phyloP scores from a whole-genome alignment of 1,284 basidiomycete genomes.

The Ganoderma sp. region DNA sequence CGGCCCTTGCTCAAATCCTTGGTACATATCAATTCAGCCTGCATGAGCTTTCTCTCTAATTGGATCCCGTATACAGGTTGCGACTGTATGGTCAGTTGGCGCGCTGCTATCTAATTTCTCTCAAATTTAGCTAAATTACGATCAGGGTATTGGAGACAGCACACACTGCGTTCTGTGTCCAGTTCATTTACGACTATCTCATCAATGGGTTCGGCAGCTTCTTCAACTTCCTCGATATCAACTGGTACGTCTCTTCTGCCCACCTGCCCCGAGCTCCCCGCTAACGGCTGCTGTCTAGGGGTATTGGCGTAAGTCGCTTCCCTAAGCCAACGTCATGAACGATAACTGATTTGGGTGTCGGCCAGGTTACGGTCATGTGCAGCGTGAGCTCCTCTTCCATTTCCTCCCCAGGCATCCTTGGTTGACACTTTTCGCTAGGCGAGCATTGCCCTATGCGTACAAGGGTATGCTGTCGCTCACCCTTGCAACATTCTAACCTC shows the following conservation, averaged over 20 bases:
- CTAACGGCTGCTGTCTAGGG: conserved; percentile 9
- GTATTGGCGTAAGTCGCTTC: conserved; percentile 24
- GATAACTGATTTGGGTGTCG: conserved; percentile 2
- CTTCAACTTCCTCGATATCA: conserved; percentile 21
- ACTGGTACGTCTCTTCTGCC: conserved; percentile 19
- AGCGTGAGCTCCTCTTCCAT: conserved; percentile 21
- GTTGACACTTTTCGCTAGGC: conserved; percentile 16
- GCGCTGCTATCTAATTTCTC: not conserved
- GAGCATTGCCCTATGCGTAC: conserved; percentile 28
- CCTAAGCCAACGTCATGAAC: not conserved
- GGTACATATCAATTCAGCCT: not conserved
- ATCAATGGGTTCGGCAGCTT: conserved; percentile 28
- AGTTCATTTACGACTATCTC: conserved; percentile 35
- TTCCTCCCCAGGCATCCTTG: not conserved
- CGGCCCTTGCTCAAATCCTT: conserved; percentile 22
- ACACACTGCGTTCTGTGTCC: conserved; percentile 32
- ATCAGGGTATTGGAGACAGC: conserved; percentile 29
- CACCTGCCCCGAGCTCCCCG: not conserved
- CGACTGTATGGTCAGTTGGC: conserved; percentile 25
- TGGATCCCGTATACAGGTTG: conserved; percentile 10
- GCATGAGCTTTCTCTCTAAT: not conserved
- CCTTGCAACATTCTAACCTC: not conserved
- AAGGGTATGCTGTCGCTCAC: conserved; percentile 23
- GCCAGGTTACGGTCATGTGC: conserved; percentile 25
- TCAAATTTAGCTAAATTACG: not conserved